Base-by-base conservation (phyloP, 257 asterid genomes). In the Penstemon newberryi region DNA sequence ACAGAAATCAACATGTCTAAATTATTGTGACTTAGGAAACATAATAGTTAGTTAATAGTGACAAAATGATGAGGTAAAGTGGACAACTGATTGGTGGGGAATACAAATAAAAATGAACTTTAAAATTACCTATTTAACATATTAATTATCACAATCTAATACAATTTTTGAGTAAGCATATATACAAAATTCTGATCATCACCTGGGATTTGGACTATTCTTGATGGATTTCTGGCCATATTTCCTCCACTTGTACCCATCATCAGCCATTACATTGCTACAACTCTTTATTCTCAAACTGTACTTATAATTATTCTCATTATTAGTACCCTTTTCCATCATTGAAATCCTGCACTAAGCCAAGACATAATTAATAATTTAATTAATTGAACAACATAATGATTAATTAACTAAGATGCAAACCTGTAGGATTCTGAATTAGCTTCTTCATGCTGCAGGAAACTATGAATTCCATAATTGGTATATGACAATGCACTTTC, bases 201-300 rank as follows among this genome's bases (percentile, higher is more conserved):
- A 90, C 98, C 99, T 88, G 4, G 99, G 99, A 70, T 87, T 70
- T 45, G 95, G 96, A 86, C 88, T 93, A 70, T 88, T 93, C 88
- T 93, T 93, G 72, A 93, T 93, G 12, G 88, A 72, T 79, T 93
- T 93, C 74, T 93, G 99, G 53, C 99, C 99, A 77, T 93, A 93
- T 75, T 93, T 93, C 75, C 99, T 84, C 98, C 97, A 92, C 66
- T 90, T 92, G 55, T 90, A 90, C 40, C 98, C 97, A 75, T 93
- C 99, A 78, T 88, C 97, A 40, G 92, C 88, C 86, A 87, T 77
- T 50, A 55, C 89, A 77, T 57, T 85, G 63, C 84, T 95, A 70
- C 88, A 79, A 43, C 81, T 84, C 87, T 87, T 91, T 66, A 93
- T 83, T 70, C 88, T 88, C 80, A 93, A 56, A 56, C 80, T 88